Evolutionary conservation across 2,329 filamentous ascomycete genomes (phyloP).

Genomic region (Monosporascus cannonballus): DNA sequence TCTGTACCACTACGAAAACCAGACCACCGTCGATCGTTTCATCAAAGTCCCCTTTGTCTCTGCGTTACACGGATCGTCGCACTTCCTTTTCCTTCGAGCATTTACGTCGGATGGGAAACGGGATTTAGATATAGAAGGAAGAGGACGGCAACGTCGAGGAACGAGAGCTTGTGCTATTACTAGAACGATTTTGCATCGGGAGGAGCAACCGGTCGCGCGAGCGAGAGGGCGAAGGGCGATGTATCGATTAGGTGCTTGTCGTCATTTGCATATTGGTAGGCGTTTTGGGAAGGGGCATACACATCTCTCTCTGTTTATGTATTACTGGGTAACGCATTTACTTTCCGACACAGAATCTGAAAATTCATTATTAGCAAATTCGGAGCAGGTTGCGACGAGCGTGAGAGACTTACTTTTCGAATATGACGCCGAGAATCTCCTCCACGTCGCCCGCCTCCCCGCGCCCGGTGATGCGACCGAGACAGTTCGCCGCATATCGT

Average conservation of each 20-base stretch:
- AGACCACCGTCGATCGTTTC: slow-evolving; percentile 2
- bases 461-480: slow-evolving; percentile 83
- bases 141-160: slow-evolving; percentile 11
- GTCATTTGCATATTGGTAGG: background rate
- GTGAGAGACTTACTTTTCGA: slow-evolving; percentile 72
- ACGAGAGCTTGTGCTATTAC: background rate
- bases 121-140: slow-evolving; percentile 6
- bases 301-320: slow-evolving; percentile 1
- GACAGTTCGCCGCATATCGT: slow-evolving; percentile 68
- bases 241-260: too few species aligned
- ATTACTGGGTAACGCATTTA: slow-evolving; percentile 20
- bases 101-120: slow-evolving; percentile 17
- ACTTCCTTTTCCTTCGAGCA: slow-evolving; percentile 11
- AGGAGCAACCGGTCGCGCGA: too few species aligned
- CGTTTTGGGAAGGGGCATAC: background rate
- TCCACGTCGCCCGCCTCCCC: slow-evolving; percentile 87
- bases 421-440: slow-evolving; percentile 92
- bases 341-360: slow-evolving; percentile 52
- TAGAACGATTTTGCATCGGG: too few species aligned
- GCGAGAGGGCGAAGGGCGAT: too few species aligned
- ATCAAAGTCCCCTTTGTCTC: slow-evolving; percentile 12
- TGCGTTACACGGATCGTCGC: slow-evolving; percentile 12
- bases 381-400: background rate
- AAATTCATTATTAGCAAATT: slow-evolving; percentile 8
- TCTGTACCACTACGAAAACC: background rate